phyloP scores from a whole-genome alignment of 768 basidiomycete genomes.

The Baorangia bicolor region DNA sequence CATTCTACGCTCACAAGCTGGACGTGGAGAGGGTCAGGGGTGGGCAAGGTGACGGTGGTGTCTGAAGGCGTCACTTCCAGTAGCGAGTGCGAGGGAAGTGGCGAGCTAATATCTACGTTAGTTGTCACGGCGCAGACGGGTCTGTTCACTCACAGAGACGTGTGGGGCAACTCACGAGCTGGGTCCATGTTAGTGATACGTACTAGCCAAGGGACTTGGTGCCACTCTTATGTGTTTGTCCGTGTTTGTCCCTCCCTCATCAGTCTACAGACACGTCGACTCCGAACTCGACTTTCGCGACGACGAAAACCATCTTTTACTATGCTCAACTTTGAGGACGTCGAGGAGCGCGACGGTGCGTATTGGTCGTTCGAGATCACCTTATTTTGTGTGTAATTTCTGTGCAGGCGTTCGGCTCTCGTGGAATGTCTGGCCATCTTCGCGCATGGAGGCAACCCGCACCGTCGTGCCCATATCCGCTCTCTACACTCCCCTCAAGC shows the following conservation, averaged over 20 bases:
- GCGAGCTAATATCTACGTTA: background rate
- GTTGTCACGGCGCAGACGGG: too few relatives aligned
- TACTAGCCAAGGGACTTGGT: too few relatives aligned
- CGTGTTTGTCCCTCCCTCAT: slow-evolving; percentile 16
- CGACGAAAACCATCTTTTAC: slow-evolving; percentile 27
- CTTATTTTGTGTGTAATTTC: background rate
- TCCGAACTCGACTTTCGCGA: slow-evolving; percentile 17
- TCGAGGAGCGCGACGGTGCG: slow-evolving; percentile 94
- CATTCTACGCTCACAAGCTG: slow-evolving; percentile 17
- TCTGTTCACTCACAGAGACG: background rate
- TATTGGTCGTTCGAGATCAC: background rate
- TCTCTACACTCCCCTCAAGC: slow-evolving; percentile 93
- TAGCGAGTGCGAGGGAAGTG: background rate
- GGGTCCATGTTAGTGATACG: too few relatives aligned
- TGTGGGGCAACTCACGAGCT: background rate
- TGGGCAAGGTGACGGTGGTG: slow-evolving; percentile 32
- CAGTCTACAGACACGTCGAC: slow-evolving; percentile 32
- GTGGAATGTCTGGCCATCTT: slow-evolving; percentile 99
- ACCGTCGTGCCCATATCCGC: slow-evolving; percentile 99
- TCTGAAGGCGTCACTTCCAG: slow-evolving; percentile 19
- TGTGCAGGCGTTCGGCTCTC: slow-evolving; percentile 83
- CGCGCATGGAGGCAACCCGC: slow-evolving; percentile 95
- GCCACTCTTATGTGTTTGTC: slow-evolving; percentile 16
- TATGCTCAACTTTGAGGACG: slow-evolving; percentile 92
- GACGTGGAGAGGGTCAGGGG: slow-evolving; percentile 18